These are phyloP conservation scores for Leucoagaricus sp. DNA, from an alignment of 1,284 basidiomycete genomes.

Conservation along the genomic window DNA sequence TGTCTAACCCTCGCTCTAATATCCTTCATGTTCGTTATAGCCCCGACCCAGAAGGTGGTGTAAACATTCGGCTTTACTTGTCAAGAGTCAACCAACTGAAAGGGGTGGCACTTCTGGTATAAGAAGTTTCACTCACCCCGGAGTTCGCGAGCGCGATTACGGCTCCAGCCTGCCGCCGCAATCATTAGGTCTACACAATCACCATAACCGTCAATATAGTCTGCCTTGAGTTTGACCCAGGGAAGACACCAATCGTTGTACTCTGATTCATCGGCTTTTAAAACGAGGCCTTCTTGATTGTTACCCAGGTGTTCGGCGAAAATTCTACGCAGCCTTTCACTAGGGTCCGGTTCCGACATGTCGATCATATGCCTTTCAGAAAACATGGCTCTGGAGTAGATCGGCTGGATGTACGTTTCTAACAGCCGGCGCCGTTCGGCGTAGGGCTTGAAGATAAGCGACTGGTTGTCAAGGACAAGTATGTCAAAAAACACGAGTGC, in stretches of 20 bases:
- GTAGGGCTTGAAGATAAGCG: conserved; percentile 60
- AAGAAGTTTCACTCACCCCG: conserved; percentile 49
- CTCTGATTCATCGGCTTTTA: conserved; percentile 69
- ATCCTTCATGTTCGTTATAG: conserved; percentile 44
- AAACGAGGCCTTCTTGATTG: conserved; percentile 68
- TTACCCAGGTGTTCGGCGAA: conserved; percentile 55
- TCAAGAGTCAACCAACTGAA: not conserved
- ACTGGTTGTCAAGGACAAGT: conserved; percentile 61
- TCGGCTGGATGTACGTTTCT: conserved; percentile 51
- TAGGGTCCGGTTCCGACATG: conserved; percentile 20
- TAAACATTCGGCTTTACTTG: conserved; percentile 71
- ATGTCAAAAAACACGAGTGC: conserved; percentile 87
- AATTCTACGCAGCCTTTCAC: conserved; percentile 29
- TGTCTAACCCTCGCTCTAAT: conserved; percentile 38
- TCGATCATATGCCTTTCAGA: conserved; percentile 47
- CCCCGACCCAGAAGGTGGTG: conserved; percentile 81
- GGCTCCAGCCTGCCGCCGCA: conserved; percentile 79
- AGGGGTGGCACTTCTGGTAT: not conserved
- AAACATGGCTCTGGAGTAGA: conserved; percentile 63
- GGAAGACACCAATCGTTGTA: conserved; percentile 66
- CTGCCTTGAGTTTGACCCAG: conserved; percentile 86
- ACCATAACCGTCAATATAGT: conserved; percentile 82
- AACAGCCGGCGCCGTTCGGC: conserved; percentile 57
- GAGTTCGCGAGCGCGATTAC: conserved; percentile 72
- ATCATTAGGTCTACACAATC: conserved; percentile 80